These are phyloP conservation scores for Ramaria sp. DNA, from an alignment of 768 basidiomycete genomes.

Conservation along the genomic window DNA sequence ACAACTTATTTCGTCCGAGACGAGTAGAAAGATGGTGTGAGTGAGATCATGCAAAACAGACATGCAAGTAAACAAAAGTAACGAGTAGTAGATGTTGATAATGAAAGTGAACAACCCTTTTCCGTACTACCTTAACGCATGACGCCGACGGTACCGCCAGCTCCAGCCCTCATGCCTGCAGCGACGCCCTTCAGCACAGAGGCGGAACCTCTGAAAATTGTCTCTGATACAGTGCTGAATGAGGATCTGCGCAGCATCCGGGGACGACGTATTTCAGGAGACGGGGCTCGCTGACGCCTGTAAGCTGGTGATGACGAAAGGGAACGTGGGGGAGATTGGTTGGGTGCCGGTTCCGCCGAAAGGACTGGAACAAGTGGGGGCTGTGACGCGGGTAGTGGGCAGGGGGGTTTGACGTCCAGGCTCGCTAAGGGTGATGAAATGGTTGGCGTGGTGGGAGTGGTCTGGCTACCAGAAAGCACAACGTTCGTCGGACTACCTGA, in stretches of 20 bases:
- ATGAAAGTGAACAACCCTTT: neutral
- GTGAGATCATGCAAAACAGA: neutral
- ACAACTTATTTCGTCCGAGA: neutral
- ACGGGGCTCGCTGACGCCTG: conserved; percentile 3
- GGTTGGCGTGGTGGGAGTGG: neutral
- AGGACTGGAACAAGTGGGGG: neutral
- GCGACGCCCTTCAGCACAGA: conserved; percentile 36
- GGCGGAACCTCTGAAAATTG: conserved; percentile 18
- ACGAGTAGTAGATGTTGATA: neutral
- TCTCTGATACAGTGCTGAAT: conserved; percentile 18
- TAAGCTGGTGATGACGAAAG: neutral
- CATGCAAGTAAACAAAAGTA: neutral
- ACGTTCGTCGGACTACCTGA: neutral
- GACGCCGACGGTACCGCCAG: neutral
- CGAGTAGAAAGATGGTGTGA: neutral
- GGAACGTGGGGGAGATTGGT: neutral
- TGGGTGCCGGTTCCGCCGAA: conserved; percentile 6
- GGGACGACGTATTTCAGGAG: neutral
- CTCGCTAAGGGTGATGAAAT: neutral
- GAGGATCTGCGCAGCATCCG: conserved; percentile 13
- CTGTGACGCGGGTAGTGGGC: neutral
- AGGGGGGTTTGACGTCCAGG: neutral
- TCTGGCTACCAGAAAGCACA: neutral
- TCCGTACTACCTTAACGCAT: neutral
- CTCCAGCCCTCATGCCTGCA: conserved; percentile 18